A percentile compares a stretch with the other conserved stretches of the same genome.
These are phyloP conservation scores for Dryas alaskensis DNA, from an alignment of 306 rosid genomes.

Conservation along the genomic window DNA sequence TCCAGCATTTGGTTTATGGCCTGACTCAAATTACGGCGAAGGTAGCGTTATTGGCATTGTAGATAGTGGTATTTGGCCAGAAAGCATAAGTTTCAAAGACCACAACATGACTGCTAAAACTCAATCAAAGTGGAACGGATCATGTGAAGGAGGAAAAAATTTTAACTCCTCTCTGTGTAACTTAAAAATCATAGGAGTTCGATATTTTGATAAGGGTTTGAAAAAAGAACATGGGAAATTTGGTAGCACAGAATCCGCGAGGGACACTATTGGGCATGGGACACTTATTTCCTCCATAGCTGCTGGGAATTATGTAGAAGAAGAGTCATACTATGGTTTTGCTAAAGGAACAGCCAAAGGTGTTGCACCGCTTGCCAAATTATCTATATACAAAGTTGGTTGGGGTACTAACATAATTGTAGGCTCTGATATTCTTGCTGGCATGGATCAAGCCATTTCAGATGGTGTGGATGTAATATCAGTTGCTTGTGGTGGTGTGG, in stretches of 20 bases:
- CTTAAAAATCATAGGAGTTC: not conserved
- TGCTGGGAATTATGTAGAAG: not conserved
- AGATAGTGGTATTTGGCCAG: conserved; percentile 1
- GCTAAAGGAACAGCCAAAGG: not conserved
- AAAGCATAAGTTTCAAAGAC: not conserved
- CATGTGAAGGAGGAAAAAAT: not conserved
- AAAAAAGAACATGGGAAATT: not conserved
- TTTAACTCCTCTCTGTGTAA: conserved; percentile 1
- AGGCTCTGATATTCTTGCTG: not conserved
- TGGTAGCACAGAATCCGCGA: not conserved
- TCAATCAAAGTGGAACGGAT: not conserved
- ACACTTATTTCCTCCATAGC: not conserved
- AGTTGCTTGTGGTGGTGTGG: not conserved
- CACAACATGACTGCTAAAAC: not conserved
- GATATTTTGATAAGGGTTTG: not conserved
- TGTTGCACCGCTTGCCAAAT: not conserved
- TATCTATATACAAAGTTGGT: not conserved
- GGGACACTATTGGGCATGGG: not conserved
- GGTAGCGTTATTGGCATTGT: not conserved
- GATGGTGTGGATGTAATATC: conserved; percentile 12
- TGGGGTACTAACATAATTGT: not conserved
- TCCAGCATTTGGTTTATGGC: not conserved
- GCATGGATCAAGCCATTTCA: not conserved
- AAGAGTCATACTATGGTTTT: not conserved
- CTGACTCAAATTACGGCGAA: not conserved